Base-by-base conservation (phyloP, 2,329 filamentous ascomycete genomes). In the Penicillium sp. region DNA sequence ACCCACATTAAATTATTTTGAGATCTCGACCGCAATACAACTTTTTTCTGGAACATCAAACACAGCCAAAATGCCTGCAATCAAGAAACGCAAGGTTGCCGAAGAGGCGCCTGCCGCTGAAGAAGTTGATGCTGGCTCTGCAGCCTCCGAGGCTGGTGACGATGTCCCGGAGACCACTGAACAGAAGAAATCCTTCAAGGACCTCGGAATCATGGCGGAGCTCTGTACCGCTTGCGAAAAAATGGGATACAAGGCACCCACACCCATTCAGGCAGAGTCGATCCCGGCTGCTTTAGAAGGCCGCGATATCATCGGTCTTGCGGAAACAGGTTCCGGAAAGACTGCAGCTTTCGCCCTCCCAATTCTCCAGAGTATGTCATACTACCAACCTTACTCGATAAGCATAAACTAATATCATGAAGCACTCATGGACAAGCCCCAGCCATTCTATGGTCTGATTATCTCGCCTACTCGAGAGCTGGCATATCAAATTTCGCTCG, bases 301-400 rank as follows among this genome's bases (percentile, higher is more conserved):
- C 52, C 86, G 91, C 68, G 95, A 98, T 74, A 81, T 98, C 33
- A 96, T 99, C 65, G 95, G 93, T 43, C 82, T 98, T 51, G 95
- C 95, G 31, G 93, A 99, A 77, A 99, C 95, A 0, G 95, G 95
- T 65, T 92, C 88, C 70, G 95, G 95, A 76, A 99, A 98, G 80
- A 98, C 95, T 0, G 93, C 92, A 7, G 93, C 95, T 0, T 99
- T 98, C 73, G 92, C 91, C 0, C 80, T 99, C 3, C 95, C 95
- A 1, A 96, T 99, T 39, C 83, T 99, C 2, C 93, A 97, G 76
- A 73, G 73, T 72, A 35, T 33, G n/a, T 26, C 21, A 19, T 29
- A 16, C n/a, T 49, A 24, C 10, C 24, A 16, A 22, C 29, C 10
- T 39, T 22, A 10, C 33, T 19, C 37, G 21, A 53, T 46, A 29